Evolutionary conservation across 108 stramenopile genomes (phyloP).

Genomic region (Cyclotella baltica): DNA sequence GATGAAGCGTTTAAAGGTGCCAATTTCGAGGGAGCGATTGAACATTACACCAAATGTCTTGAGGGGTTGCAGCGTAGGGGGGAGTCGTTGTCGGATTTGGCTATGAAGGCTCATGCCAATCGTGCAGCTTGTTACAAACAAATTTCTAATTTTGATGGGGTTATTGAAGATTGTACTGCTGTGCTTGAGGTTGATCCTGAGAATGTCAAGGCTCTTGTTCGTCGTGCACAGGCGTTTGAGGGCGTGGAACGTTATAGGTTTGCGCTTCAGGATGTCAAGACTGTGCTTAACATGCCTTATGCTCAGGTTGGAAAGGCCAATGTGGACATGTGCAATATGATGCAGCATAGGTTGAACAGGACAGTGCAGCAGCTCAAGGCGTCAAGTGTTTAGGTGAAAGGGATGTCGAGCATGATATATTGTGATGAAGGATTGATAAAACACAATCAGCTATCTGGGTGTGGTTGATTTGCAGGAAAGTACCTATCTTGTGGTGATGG

Average conservation of each 20-base stretch:
- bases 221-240: conserved; percentile 99
- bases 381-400: conserved; percentile 31
- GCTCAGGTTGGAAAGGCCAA: conserved; percentile 93
- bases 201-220: conserved; percentile 97
- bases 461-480: too few species aligned
- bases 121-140: conserved; percentile 99
- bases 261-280: conserved; percentile 97
- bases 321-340: conserved; percentile 90
- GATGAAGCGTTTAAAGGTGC: conserved; percentile 92
- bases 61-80: conserved; percentile 79
- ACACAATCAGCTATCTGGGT: neutral
- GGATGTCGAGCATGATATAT: neutral
- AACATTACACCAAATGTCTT: conserved; percentile 94
- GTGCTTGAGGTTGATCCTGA: conserved; percentile 96
- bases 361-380: conserved; percentile 91
- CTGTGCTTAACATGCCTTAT: conserved; percentile 91
- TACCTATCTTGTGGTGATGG: too few species aligned
- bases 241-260: conserved; percentile 96
- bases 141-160: conserved; percentile 98
- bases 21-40: conserved; percentile 78
- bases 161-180: conserved; percentile 94
- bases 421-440: neutral
- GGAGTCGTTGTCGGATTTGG: conserved; percentile 73
- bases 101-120: conserved; percentile 96
- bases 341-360: conserved; percentile 96